phyloP scores from a whole-genome alignment of 208 protist species.

The Giardia muris region DNA sequence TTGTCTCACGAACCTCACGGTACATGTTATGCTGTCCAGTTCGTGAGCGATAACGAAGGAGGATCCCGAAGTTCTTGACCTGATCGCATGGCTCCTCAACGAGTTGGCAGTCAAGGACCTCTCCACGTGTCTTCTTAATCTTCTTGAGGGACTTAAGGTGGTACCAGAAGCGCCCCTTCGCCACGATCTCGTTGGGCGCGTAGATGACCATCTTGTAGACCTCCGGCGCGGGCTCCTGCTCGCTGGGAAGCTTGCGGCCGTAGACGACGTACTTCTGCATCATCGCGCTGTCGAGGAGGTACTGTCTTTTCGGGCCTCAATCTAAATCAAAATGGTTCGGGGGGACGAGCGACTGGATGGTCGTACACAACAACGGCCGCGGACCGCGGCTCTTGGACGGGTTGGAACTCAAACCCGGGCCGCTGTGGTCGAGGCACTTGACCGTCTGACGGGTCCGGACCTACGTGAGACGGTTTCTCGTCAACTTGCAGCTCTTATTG shows the following conservation, averaged over 20 bases:
- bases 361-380: too few relatives aligned
- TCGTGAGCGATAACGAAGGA: conserved; percentile 89
- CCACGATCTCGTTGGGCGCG: conserved; percentile 83
- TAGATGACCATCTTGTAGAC: conserved; percentile 95
- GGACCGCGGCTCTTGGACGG: too few relatives aligned
- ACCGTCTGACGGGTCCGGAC: too few relatives aligned
- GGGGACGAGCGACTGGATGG: too few relatives aligned
- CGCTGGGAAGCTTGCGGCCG: conserved; percentile 70
- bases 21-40: conserved; percentile 93
- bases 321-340: too few relatives aligned
- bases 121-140: conserved; percentile 87
- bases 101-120: conserved; percentile 54
- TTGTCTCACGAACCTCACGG: conserved; percentile 93
- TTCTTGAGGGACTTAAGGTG: conserved; percentile 86
- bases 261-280: conserved; percentile 72
- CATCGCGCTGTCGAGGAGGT: neutral
- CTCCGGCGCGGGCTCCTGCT: conserved; percentile 65
- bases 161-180: conserved; percentile 95
- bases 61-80: conserved; percentile 90
- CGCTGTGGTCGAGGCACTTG: too few relatives aligned
- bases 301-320: too few relatives aligned
- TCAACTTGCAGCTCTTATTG: too few relatives aligned
- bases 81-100: conserved; percentile 74
- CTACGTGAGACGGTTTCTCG: too few relatives aligned
- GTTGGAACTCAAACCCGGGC: too few relatives aligned